These are phyloP conservation scores for Trichosporon coremiiforme DNA, from an alignment of 1,284 basidiomycete genomes.

Conservation along the genomic window DNA sequence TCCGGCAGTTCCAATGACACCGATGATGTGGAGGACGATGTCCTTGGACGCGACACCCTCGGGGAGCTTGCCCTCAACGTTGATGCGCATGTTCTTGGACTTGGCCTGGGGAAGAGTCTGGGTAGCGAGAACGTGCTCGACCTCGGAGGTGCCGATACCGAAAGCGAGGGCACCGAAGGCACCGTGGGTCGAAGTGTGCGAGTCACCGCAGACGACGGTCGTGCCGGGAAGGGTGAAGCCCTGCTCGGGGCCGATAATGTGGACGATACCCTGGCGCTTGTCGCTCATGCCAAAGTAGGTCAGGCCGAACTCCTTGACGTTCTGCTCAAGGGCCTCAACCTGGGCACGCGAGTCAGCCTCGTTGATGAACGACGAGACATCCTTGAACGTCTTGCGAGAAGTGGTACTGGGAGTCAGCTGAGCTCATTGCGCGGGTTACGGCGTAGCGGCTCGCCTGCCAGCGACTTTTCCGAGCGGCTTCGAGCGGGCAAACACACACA, in stretches of 20 bases:
- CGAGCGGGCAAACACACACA: not conserved
- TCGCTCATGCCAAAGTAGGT: conserved; percentile 95
- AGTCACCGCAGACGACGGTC: conserved; percentile 94
- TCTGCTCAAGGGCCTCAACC: conserved; percentile 85
- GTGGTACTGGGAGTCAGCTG: conserved; percentile 63
- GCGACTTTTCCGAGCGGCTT: conserved; percentile 1
- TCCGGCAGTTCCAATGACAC: conserved; percentile 89
- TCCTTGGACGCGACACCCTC: conserved; percentile 94
- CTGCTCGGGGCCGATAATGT: conserved; percentile 94
- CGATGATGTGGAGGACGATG: conserved; percentile 92
- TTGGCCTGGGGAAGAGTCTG: conserved; percentile 91
- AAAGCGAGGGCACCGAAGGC: conserved; percentile 95
- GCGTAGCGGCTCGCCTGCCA: not conserved
- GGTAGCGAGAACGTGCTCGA: conserved; percentile 95
- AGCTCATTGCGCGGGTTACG: not conserved
- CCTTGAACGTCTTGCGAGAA: conserved; percentile 81
- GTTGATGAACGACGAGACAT: conserved; percentile 74
- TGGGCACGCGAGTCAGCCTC: conserved; percentile 92
- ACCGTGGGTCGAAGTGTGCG: conserved; percentile 69
- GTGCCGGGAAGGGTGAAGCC: conserved; percentile 95
- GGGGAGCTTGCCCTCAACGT: conserved; percentile 78
- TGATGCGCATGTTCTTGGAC: conserved; percentile 94
- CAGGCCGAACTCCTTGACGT: conserved; percentile 91
- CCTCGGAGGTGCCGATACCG: conserved; percentile 94
- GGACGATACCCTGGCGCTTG: conserved; percentile 89